A percentile compares a stretch with the other conserved stretches of the same genome.
phyloP scores from a whole-genome alignment of 257 asterid species.

The Plantago ovata region DNA sequence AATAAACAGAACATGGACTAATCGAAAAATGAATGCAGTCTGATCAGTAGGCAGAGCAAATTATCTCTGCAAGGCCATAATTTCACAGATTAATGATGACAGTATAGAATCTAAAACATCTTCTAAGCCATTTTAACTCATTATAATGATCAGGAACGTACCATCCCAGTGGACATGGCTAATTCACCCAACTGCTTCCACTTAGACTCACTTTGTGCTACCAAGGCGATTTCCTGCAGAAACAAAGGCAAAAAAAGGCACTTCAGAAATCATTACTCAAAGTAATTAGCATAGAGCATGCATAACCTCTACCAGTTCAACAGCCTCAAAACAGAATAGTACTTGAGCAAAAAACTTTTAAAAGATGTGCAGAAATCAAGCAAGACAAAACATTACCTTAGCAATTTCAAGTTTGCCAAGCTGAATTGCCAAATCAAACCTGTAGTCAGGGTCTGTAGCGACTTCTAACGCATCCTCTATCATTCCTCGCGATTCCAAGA shows the following conservation, averaged over 20 bases:
- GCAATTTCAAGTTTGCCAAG: conserved; percentile 86
- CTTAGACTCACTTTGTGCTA: conserved; percentile 75
- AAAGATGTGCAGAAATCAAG: conserved; percentile 6
- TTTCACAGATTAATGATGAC: background rate
- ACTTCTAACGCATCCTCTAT: conserved; percentile 85
- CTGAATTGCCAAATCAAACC: conserved; percentile 95
- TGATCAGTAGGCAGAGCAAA: too few relatives aligned
- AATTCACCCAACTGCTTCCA: conserved; percentile 99
- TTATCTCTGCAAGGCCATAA: background rate
- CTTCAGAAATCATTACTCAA: too few relatives aligned
- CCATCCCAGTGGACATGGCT: conserved; percentile 95
- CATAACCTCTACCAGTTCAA: too few relatives aligned
- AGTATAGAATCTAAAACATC: conserved; percentile 5
- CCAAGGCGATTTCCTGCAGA: conserved; percentile 76
- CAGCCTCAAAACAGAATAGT: too few relatives aligned
- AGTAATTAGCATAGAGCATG: too few relatives aligned
- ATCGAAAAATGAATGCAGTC: background rate
- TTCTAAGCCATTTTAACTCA: conserved; percentile 15
- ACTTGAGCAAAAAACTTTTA: conserved; percentile 8
- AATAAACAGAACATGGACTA: background rate
- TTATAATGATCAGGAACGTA: conserved; percentile 28
- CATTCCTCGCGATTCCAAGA: conserved; percentile 98
- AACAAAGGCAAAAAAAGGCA: conserved; percentile 18
- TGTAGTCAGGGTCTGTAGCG: conserved; percentile 92
- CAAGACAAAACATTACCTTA: conserved; percentile 41